Evolutionary conservation across 2,329 filamentous ascomycete species (phyloP), one percentile per base, ranked within the genome.

Genomic region (Sarocladiaceae sp.): DNA sequence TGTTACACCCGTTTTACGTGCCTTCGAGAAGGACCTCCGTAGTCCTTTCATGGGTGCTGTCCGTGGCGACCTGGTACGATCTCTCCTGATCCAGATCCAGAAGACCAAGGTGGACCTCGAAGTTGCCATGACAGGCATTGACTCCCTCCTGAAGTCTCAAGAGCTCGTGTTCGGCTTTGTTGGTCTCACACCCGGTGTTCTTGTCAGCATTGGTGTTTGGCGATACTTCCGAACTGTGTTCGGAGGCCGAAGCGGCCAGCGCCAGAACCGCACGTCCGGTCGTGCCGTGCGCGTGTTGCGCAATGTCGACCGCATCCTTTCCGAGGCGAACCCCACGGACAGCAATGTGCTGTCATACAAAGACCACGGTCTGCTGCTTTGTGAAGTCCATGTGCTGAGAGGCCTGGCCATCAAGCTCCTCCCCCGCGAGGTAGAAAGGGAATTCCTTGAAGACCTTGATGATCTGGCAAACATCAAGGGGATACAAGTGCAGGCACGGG

Each of bases 101-200:
- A 99, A 99, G 77, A 97, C 94, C 20, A 99, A 99, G 74, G 94
- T 99, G 8, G 94, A 99, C 64, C 84, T 99, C 12, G 94, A 99
- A 68, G 86, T 97, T 55, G 94, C 94, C 13, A 92, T 99, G 73
- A 90, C 88, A 54, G 94, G 94, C 17, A 99, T 99, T 58, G 93
- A 99, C 73, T 84, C 90, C 29, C 79, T 99, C 28, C 78, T 99
- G 53, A 96, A 94, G 73, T 97, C 92, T 63, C 94, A 99, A 65
- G 93, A 99, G 66, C 79, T 99, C 46, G 89, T 99, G 22, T 99
- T 99, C 71, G 94, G 90, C n/a, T 96, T 99, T 63, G 86, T 99
- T 33, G 92, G 92, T 5, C 75, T 99, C 23, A 97, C 94, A 0
- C 94, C 94, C 0, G 93, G 94, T 12, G 80, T 97, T n/a, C 74